Conservation (phyloP, 2,329 filamentous ascomycete species). For the Hirsutella rhossiliensis region DNA sequence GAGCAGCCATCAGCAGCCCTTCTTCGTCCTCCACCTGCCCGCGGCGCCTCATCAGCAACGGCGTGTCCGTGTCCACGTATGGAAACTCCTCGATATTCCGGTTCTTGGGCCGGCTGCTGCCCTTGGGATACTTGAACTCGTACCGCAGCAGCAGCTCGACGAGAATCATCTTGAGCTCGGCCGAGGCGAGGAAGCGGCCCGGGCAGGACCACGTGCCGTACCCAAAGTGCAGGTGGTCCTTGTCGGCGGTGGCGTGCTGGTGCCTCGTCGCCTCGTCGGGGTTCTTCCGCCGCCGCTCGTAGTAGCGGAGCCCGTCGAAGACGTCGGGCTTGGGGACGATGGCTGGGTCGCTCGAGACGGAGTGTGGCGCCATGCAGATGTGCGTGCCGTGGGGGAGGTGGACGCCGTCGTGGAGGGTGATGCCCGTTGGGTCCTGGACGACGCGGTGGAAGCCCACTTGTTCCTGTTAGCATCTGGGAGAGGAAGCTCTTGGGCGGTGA, state of each 20-base stretch:
- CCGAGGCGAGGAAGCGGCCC: conserved; percentile 6
- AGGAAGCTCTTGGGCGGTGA: background rate
- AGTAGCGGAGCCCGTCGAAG: conserved; percentile 6
- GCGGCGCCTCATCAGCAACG: conserved; percentile 3
- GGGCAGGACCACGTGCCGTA: conserved; percentile 6
- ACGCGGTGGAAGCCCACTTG: conserved; percentile 5
- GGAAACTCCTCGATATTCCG: conserved; percentile 5
- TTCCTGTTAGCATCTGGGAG: background rate
- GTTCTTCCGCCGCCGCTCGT: conserved; percentile 1
- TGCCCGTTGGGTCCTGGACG: conserved; percentile 4
- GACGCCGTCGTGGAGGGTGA: conserved; percentile 5
- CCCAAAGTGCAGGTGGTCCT: conserved; percentile 6
- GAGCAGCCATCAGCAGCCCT: background rate
- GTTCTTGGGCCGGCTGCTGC: conserved; percentile 1
- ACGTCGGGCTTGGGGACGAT: background rate
- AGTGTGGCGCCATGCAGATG: conserved; percentile 2
- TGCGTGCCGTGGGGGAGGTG: conserved; percentile 4
- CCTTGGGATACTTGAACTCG: conserved; percentile 3
- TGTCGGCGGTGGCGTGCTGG: conserved; percentile 6
- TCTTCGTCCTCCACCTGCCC: background rate
- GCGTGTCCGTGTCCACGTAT: conserved; percentile 1
- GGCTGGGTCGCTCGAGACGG: conserved; percentile 2
- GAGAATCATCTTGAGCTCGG: conserved; percentile 5
- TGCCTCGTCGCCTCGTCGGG: conserved; percentile 2
- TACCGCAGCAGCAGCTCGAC: conserved; percentile 3